phyloP scores from a whole-genome alignment of 2,329 filamentous ascomycete species.

The Nannizziopsis arthrosporioides region DNA sequence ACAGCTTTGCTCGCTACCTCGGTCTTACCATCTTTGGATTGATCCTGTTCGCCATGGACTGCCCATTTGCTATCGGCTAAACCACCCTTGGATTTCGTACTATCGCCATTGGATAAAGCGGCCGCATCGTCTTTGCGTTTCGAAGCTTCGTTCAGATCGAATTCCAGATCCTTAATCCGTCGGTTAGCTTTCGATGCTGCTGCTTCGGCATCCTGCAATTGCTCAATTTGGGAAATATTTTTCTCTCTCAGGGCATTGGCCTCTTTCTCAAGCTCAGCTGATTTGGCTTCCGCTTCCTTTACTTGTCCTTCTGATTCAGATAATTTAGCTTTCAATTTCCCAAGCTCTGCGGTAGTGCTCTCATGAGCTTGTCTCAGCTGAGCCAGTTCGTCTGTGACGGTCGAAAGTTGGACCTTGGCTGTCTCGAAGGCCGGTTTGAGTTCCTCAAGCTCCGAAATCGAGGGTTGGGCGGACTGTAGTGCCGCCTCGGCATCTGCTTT shows the following conservation, averaged over 20 bases:
- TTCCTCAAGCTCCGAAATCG: conserved; percentile 72
- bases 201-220: conserved; percentile 16
- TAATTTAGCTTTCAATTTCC: conserved; percentile 11
- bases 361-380: conserved; percentile 28
- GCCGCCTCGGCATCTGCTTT: conserved; percentile 37
- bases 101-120: conserved; percentile 14
- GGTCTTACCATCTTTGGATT: conserved; percentile 21
- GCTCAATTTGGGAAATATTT: conserved; percentile 16
- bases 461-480: conserved; percentile 29
- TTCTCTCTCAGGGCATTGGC: conserved; percentile 18
- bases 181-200: conserved; percentile 20
- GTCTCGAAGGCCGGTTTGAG: conserved; percentile 55
- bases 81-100: conserved; percentile 18
- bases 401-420: conserved; percentile 43
- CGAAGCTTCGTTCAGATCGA: conserved; percentile 13
- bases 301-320: conserved; percentile 10
- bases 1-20: conserved; percentile 16
- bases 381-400: conserved; percentile 25
- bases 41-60: conserved; percentile 13
- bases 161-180: conserved; percentile 18
- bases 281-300: conserved; percentile 24
- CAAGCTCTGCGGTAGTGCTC: conserved; percentile 29
- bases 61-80: conserved; percentile 36
- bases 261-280: conserved; percentile 27
- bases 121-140: conserved; percentile 9